Evolutionary conservation across 352 stramenopile species (phyloP), one percentile per base, ranked within the genome.

Genomic region (Globisporangium okanoganense): DNA sequence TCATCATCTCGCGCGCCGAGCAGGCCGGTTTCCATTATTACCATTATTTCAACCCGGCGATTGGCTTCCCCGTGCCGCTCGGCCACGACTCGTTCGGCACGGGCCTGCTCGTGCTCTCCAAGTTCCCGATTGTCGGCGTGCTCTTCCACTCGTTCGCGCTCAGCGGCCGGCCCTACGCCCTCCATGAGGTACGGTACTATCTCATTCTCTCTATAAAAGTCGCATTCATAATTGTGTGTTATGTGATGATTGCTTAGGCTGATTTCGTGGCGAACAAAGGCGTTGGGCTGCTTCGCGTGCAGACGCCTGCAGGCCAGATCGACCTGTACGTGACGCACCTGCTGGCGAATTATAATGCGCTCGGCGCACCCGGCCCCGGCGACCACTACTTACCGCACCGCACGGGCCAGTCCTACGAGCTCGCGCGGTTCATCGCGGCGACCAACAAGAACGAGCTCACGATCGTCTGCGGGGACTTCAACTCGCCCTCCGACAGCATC

Each of bases 221-320:
- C 12, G 33, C 8, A 1, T 8, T 40, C 7, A 4, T 40, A 12
- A n/a, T 16, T 14, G 33, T 16, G 33, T 40, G 33, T 40, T 2
- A 25, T 41, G 24, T 7, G 41, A 16, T 55, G 20, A 14, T 16
- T 40, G 0, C 27, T 9, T 45, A 65, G 63, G 79, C 79, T 12
- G 84, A 93, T 58, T 93, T 90, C 45, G 71, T 93, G 22, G 84
- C 79, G 38, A 93, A 93, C 58, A 93, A 93, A 53, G 84, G 84
- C 29, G 80, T 84, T 1, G 84, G 84, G 3, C 51, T 91, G 51
- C 63, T 91, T 25, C 78, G 81, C 2, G 59, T 93, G n/a, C 72
- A 87, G 53, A 82, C 75, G 1, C 76, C 78, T 0, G 73, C 68
- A 0, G 84, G 79, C 10, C 70, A 80, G 31, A 73, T 90, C 58